A percentile compares a stretch with the other conserved stretches of the same genome.
Conservation (phyloP, 345 rosid genomes). For the Lenwebbia sp. region DNA sequence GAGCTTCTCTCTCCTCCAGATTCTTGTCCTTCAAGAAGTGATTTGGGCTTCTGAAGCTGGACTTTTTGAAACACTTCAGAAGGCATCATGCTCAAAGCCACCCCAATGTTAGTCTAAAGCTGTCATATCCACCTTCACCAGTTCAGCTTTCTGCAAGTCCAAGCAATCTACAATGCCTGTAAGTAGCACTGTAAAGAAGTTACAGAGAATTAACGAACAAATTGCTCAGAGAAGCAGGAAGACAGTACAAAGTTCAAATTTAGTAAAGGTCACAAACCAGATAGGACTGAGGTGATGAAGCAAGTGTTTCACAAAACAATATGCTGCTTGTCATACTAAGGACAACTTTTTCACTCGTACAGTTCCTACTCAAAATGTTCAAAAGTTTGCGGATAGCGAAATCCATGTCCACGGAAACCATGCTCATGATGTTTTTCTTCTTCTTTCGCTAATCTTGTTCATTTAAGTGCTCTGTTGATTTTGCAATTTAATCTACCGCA, state of each 20-base stretch:
- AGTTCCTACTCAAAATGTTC: background rate
- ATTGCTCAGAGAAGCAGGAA: background rate
- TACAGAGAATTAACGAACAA: background rate
- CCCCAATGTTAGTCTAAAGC: slow-evolving; percentile 7
- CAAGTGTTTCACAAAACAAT: background rate
- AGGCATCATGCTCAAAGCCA: background rate
- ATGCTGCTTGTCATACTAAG: background rate
- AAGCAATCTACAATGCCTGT: slow-evolving; percentile 17
- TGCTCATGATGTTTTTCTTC: background rate
- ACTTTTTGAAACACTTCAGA: background rate
- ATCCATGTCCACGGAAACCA: background rate
- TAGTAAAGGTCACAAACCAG: background rate
- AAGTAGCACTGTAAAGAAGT: slow-evolving; percentile 7
- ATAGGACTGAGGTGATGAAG: background rate
- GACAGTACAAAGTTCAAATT: background rate
- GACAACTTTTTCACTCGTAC: background rate
- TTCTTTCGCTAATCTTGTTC: background rate
- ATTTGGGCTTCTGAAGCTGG: slow-evolving; percentile 10
- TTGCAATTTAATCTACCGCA: background rate
- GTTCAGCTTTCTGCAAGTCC: background rate
- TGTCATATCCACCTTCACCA: background rate
- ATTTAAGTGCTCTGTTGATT: background rate
- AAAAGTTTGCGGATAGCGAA: background rate
- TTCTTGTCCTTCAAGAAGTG: slow-evolving; percentile 19
- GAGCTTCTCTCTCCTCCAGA: slow-evolving; percentile 54